phyloP scores from a whole-genome alignment of 352 stramenopile species.

The Phytophthora parvispora region DNA sequence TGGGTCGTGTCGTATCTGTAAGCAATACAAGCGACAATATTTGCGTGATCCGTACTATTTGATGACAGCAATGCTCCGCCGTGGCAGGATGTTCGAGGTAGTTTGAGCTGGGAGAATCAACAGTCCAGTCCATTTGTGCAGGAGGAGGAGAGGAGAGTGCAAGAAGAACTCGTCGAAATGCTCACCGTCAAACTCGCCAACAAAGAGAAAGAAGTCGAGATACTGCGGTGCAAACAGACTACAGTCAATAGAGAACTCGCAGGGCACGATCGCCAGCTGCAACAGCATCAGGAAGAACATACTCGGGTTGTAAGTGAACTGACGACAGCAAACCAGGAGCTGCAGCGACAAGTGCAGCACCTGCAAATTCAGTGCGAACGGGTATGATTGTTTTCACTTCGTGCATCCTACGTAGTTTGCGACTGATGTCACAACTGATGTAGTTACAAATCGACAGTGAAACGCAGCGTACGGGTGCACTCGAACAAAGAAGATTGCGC shows the following conservation, averaged over 20 bases:
- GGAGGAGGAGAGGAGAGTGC: constrained; percentile 61
- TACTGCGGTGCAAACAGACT: constrained; percentile 48
- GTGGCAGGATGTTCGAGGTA: constrained; percentile 43
- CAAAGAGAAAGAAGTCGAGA: constrained; percentile 71
- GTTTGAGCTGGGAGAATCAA: constrained; percentile 20
- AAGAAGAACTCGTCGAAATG: constrained; percentile 74
- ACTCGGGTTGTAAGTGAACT: constrained; percentile 26
- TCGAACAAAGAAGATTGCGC: constrained; percentile 48
- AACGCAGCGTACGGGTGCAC: constrained; percentile 32
- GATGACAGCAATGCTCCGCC: background rate
- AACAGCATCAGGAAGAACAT: constrained; percentile 40
- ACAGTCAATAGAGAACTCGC: constrained; percentile 21
- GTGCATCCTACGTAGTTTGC: background rate
- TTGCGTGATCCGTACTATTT: background rate
- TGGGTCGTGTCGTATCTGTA: constrained; percentile 66
- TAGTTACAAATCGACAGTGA: constrained; percentile 50
- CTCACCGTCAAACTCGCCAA: constrained; percentile 68
- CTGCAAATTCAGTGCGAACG: constrained; percentile 50
- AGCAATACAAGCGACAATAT: background rate
- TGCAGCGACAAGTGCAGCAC: constrained; percentile 48
- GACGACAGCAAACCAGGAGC: constrained; percentile 42
- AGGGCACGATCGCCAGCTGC: constrained; percentile 31
- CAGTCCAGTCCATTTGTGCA: constrained; percentile 36
- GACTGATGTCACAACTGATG: background rate
- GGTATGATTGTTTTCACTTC: constrained; percentile 18